Base-by-base conservation (phyloP, 2,329 filamentous ascomycete species). In the Penicillium carneum region DNA sequence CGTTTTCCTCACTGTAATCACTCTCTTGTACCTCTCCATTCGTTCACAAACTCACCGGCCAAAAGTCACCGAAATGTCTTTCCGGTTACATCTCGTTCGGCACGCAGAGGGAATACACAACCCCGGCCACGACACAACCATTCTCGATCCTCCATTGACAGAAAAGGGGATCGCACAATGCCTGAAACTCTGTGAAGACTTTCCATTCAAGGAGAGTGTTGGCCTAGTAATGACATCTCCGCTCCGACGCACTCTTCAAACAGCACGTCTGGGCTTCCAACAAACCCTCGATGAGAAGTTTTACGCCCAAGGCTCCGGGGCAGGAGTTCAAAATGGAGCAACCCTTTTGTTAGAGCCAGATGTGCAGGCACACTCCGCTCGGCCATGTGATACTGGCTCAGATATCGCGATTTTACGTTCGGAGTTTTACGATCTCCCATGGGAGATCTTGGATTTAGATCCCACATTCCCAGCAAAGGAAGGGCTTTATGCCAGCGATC, bases 301-400 rank as follows among this genome's bases (percentile, higher is more conserved):
- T 20, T 53, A 53, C 23, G 46, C 41, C 0, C 48, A 33, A 12
- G 39, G 31, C 29, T 38, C 56, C 4, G 5, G 12, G 1, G 41
- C 16, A 14, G 48, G 58, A 5, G 23, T 60, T 18, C 8, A 20
- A 26, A 46, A 52, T n/a, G 59, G 55, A 2, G 59, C 63, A 18
- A 10, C 4, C 2, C 47, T 65, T 14, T 26, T 57, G 9, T 14
- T 65, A 5, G 54, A 58, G 10, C 49, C 64, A 31, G 60, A 66
- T 43, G 31, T 61, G 1, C 64, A 65, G 20, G 59, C 57, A n/a
- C 57, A 66, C 36, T 65, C 63, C 4, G 47, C 60, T 36, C 57
- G 63, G 6, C 64, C 57, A 5, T 66, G 60, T 38, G 62, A 65
- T n/a, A 61, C 59, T 29, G 62, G 63, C 12, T 66, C 60, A 8